phyloP scores from a whole-genome alignment of 2,329 filamentous ascomycete species.

The Teratosphaeria viscida region DNA sequence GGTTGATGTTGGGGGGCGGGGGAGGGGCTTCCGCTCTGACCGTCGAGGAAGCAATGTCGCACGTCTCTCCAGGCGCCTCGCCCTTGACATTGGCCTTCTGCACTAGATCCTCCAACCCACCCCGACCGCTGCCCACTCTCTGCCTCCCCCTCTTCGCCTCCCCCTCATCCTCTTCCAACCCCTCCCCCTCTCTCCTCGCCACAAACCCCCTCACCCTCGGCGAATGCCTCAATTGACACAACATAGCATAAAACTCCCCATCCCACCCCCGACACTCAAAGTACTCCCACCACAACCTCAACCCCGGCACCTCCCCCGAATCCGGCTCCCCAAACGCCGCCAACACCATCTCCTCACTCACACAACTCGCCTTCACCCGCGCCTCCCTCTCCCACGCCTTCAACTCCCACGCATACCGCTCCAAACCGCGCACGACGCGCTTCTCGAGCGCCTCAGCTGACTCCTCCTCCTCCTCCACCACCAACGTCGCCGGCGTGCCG shows the following conservation, averaged over 20 bases:
- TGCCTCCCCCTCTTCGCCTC: neutral
- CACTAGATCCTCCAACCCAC: neutral
- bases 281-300: slow-evolving; percentile 40
- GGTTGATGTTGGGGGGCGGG: neutral
- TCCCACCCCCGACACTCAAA: slow-evolving; percentile 35
- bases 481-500: slow-evolving; percentile 1
- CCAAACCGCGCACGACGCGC: slow-evolving; percentile 23
- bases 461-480: neutral
- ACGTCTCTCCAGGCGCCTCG: neutral
- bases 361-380: slow-evolving; percentile 23
- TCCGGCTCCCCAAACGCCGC: slow-evolving; percentile 32
- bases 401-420: slow-evolving; percentile 25
- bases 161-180: neutral
- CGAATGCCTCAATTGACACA: slow-evolving; percentile 20
- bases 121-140: neutral
- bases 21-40: neutral
- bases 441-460: slow-evolving; percentile 9
- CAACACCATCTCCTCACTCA: slow-evolving; percentile 30
- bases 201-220: neutral
- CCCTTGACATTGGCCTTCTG: neutral
- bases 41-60: neutral
- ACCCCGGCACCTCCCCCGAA: slow-evolving; percentile 28
- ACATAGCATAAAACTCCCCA: slow-evolving; percentile 30
- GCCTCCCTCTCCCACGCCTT: slow-evolving; percentile 32
- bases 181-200: neutral